phyloP scores from a whole-genome alignment of 106 monocot genomes.

The Dioscorea zingiberensis region DNA sequence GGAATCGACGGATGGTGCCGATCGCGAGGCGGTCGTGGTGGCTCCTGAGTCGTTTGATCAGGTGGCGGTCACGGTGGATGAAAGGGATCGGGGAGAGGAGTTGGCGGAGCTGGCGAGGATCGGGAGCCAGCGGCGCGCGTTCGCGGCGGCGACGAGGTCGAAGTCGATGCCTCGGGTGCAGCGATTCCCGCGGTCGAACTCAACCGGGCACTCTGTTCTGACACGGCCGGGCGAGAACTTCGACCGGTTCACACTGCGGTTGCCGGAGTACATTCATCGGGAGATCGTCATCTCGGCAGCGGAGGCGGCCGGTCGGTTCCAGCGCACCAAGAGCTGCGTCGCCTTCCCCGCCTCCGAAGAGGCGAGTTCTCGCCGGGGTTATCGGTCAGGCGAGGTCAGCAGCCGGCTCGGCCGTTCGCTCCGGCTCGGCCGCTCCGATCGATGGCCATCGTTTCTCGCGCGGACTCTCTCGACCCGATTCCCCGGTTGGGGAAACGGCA shows the following conservation, averaged over 20 bases:
- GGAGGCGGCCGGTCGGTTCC: slow-evolving; percentile 17
- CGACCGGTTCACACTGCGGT: slow-evolving; percentile 71
- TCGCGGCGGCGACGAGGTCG: not conserved
- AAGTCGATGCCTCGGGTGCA: slow-evolving; percentile 22
- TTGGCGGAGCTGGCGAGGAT: slow-evolving; percentile 24
- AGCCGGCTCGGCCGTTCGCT: slow-evolving; percentile 20
- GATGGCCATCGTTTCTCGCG: slow-evolving; percentile 48
- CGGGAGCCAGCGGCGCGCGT: slow-evolving; percentile 17
- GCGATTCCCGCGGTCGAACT: slow-evolving; percentile 47
- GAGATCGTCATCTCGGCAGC: slow-evolving; percentile 22
- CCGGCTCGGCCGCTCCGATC: slow-evolving; percentile 33
- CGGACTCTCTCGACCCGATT: slow-evolving; percentile 35
- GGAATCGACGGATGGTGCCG: not conserved
- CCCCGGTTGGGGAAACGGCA: slow-evolving; percentile 24
- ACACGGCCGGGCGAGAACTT: slow-evolving; percentile 31
- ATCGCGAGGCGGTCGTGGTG: not conserved
- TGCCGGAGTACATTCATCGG: slow-evolving; percentile 56
- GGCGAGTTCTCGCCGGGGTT: slow-evolving; percentile 32
- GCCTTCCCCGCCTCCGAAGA: slow-evolving; percentile 13
- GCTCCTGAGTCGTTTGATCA: slow-evolving; percentile 3
- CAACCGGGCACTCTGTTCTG: slow-evolving; percentile 58
- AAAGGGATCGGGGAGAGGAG: slow-evolving; percentile 10
- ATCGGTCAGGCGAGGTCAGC: slow-evolving; percentile 21
- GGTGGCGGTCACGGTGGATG: slow-evolving; percentile 28
- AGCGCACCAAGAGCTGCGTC: slow-evolving; percentile 34